These are phyloP conservation scores for Erysimum cheiri DNA, from an alignment of 441 rosid species.

Conservation along the genomic window DNA sequence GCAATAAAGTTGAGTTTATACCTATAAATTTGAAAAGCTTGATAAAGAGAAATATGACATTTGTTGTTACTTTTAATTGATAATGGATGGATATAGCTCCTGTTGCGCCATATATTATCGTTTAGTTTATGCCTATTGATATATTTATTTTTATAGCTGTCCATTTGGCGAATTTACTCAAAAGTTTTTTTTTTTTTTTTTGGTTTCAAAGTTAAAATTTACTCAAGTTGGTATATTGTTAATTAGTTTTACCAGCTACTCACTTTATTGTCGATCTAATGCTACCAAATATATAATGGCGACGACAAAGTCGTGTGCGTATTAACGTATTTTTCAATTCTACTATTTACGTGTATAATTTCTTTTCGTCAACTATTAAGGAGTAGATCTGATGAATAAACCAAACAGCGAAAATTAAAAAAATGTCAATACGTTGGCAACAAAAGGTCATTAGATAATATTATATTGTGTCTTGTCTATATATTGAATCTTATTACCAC, in stretches of 20 bases:
- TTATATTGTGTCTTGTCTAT: not conserved
- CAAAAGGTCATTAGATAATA: not conserved
- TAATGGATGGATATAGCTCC: slow-evolving; percentile 3
- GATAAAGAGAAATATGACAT: not conserved
- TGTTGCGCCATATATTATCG: slow-evolving; percentile 2
- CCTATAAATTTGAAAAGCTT: slow-evolving; percentile 2
- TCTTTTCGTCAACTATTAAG: not conserved
- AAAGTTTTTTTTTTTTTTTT: no score
- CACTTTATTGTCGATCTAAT: slow-evolving; percentile 27
- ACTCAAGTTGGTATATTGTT: slow-evolving; percentile 37
- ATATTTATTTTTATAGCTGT: no score
- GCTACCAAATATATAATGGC: slow-evolving; percentile 17
- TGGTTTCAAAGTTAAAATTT: no score
- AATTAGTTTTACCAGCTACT: slow-evolving; percentile 27
- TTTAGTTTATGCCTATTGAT: not conserved
- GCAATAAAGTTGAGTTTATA: not conserved
- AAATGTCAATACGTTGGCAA: not conserved
- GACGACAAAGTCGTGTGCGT: slow-evolving; percentile 16
- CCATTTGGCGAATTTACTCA: no score
- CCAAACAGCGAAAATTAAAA: not conserved
- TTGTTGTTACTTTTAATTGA: not conserved
- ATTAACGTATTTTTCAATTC: slow-evolving; percentile 29
- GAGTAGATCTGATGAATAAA: not conserved
- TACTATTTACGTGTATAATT: not conserved
- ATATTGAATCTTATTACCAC: slow-evolving; percentile 5